Evolutionary conservation across 129 eudicot genomes (phyloP).

Genomic region (Calendula officinalis): DNA sequence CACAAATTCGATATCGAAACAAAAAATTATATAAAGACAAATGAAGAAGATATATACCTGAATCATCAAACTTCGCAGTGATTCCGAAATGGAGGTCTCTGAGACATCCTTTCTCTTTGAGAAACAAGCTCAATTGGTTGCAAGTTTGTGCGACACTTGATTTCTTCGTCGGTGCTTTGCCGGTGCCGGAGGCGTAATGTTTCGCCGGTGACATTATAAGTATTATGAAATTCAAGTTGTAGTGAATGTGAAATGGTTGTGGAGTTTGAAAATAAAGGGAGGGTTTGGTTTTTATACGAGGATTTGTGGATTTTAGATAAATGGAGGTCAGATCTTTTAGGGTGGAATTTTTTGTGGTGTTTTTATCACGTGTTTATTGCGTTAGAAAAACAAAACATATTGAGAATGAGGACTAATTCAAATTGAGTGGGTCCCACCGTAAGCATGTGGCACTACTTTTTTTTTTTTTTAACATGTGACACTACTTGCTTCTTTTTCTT

Average conservation of each 20-base stretch:
- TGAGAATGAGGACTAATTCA: too few relatives aligned
- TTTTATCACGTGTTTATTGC: too few relatives aligned
- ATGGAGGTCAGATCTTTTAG: too few relatives aligned
- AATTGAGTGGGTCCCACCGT: too few relatives aligned
- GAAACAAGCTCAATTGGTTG: slow-evolving; percentile 44
- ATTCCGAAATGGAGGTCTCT: slow-evolving; percentile 33
- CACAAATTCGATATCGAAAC: neutral
- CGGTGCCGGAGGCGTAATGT: neutral
- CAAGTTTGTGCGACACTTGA: slow-evolving; percentile 41
- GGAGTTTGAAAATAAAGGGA: neutral
- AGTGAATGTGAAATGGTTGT: too few relatives aligned
- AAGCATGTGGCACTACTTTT: too few relatives aligned
- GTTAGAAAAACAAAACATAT: too few relatives aligned
- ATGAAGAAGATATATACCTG: slow-evolving; percentile 14
- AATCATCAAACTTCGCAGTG: slow-evolving; percentile 27
- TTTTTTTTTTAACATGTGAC: too few relatives aligned
- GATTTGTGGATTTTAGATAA: neutral
- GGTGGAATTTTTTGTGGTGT: neutral
- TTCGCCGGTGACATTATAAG: slow-evolving; percentile 26
- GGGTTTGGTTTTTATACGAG: neutral
- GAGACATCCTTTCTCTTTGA: slow-evolving; percentile 47
- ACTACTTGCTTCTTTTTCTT: too few relatives aligned
- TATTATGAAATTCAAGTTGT: too few relatives aligned
- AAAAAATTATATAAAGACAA: too few relatives aligned
- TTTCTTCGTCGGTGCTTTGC: slow-evolving; percentile 21